A percentile compares a stretch with the other conserved stretches of the same genome.
These are phyloP conservation scores for Brassica cretica DNA, from an alignment of 345 rosid genomes.

Conservation along the genomic window DNA sequence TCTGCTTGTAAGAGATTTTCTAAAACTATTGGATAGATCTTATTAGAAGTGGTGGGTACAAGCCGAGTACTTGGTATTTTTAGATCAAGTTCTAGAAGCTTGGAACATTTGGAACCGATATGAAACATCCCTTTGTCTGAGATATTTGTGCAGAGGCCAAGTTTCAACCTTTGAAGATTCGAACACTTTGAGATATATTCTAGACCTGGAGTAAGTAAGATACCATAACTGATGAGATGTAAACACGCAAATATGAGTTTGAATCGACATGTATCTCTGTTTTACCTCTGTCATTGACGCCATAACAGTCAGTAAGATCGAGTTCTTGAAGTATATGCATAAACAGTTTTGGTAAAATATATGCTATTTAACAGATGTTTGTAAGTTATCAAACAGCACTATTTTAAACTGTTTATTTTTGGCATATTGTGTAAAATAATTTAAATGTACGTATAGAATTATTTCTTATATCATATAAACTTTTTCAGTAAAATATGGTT, in stretches of 20 bases:
- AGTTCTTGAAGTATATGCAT: constrained; percentile 56
- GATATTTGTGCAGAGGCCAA: constrained; percentile 70
- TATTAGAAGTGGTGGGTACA: no score
- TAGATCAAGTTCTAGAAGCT: constrained; percentile 73
- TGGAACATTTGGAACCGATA: constrained; percentile 64
- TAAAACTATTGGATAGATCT: no score
- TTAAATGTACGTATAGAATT: no score
- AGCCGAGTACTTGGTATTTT: no score
- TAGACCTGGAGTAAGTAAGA: constrained; percentile 53
- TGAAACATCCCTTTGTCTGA: constrained; percentile 69
- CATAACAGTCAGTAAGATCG: constrained; percentile 83
- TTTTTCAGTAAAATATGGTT: no score
- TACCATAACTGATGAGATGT: background rate
- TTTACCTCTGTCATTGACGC: constrained; percentile 73
- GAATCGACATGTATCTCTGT: background rate
- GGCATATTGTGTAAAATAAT: no score
- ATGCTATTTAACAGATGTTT: no score
- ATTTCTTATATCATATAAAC: no score
- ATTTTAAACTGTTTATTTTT: no score
- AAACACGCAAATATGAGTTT: background rate
- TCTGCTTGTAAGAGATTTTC: no score
- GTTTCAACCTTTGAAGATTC: constrained; percentile 58
- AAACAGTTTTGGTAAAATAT: no score
- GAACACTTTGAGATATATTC: constrained; percentile 72
- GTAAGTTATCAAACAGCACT: no score